These are phyloP conservation scores for Xylariaceae sp. DNA, from an alignment of 2,329 filamentous ascomycete species.

Conservation along the genomic window DNA sequence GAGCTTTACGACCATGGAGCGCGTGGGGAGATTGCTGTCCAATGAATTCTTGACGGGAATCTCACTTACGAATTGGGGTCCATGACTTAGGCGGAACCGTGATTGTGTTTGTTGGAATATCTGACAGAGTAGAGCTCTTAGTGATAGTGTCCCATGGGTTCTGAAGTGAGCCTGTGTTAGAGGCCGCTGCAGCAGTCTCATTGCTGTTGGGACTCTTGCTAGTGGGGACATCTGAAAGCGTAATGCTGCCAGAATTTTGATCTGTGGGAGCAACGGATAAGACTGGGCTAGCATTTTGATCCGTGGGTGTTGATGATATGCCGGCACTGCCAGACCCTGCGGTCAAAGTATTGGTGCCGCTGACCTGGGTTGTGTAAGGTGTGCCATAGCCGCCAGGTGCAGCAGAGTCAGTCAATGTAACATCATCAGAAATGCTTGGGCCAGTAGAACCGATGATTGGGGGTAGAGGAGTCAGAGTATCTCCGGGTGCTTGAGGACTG, in stretches of 20 bases:
- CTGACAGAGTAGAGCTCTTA: constrained; percentile 8
- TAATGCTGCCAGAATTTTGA: neutral
- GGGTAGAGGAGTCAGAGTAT: constrained; percentile 2
- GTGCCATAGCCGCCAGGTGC: constrained; percentile 21
- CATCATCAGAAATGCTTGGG: constrained; percentile 2
- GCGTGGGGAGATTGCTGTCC: no score
- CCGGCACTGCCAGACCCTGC: constrained; percentile 9
- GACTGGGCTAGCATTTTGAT: no score
- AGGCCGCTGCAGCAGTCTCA: neutral
- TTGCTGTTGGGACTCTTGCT: neutral
- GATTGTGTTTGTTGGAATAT: constrained; percentile 10
- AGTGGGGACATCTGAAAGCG: no score
- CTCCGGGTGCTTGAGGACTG: constrained; percentile 10
- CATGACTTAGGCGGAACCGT: constrained; percentile 7
- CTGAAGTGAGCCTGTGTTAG: neutral
- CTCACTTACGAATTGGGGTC: constrained; percentile 10
- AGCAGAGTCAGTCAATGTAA: constrained; percentile 6
- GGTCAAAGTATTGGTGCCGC: constrained; percentile 12
- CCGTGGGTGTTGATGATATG: neutral
- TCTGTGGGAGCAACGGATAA: no score
- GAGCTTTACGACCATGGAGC: neutral
- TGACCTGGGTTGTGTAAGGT: constrained; percentile 11
- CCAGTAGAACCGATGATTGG: constrained; percentile 6
- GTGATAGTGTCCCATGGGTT: constrained; percentile 7
- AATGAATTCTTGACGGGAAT: no score